These are phyloP conservation scores for Angophora floribunda DNA, from an alignment of 345 rosid genomes.

Conservation along the genomic window DNA sequence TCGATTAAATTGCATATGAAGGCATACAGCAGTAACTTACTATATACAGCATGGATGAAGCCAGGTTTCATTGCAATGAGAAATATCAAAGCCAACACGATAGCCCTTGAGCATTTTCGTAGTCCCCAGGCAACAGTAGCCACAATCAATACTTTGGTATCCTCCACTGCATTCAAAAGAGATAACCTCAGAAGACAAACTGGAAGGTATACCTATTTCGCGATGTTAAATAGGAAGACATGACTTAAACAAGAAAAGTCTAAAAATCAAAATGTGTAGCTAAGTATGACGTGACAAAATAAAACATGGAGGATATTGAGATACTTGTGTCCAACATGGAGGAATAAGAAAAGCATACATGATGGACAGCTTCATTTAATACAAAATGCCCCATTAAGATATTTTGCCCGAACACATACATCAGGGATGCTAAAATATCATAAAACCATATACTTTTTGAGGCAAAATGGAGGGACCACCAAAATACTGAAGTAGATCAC, in stretches of 20 bases:
- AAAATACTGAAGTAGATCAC: neutral
- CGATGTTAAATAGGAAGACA: neutral
- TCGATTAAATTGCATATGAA: neutral
- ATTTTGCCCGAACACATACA: neutral
- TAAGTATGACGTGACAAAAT: neutral
- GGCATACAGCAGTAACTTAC: conserved; percentile 25
- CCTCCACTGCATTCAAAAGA: conserved; percentile 33
- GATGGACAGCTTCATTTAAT: neutral
- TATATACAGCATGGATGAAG: conserved; percentile 84
- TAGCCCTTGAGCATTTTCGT: conserved; percentile 82
- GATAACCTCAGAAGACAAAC: neutral
- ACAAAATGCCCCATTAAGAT: neutral
- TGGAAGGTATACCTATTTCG: neutral
- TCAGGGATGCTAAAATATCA: neutral
- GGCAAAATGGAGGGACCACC: neutral
- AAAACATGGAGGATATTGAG: neutral
- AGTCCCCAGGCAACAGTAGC: conserved; percentile 98
- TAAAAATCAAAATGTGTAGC: neutral
- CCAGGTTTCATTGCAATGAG: conserved; percentile 95
- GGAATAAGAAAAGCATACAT: neutral
- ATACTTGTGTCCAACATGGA: neutral
- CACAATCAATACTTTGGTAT: conserved; percentile 79
- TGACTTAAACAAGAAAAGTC: neutral
- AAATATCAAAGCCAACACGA: conserved; percentile 74
- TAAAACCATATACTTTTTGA: neutral